Evolutionary conservation across 2,329 filamentous ascomycete genomes (phyloP).

Genomic region (Rhynchosporium agropyri): DNA sequence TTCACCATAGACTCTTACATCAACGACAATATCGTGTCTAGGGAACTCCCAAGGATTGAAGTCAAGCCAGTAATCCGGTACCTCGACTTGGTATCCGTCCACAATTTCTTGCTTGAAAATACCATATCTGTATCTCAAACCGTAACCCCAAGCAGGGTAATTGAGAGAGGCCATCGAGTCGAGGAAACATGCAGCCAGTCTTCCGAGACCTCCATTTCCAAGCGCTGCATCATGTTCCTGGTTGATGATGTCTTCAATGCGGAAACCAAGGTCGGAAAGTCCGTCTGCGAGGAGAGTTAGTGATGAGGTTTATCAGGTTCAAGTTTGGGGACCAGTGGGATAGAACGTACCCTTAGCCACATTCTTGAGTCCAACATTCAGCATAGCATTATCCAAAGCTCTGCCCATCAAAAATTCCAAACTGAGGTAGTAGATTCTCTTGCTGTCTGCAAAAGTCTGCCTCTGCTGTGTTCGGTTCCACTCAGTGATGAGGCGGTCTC

Average conservation of each 20-base stretch:
- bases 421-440: slow-evolving; percentile 96
- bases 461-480: slow-evolving; percentile 99
- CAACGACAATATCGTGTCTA: slow-evolving; percentile 90
- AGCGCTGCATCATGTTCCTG: slow-evolving; percentile 97
- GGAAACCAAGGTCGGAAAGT: slow-evolving; percentile 87
- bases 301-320: neutral
- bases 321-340: neutral
- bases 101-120: slow-evolving; percentile 99
- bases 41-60: slow-evolving; percentile 99
- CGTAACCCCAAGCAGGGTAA: slow-evolving; percentile 97
- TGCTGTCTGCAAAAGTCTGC: slow-evolving; percentile 87
- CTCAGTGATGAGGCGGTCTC: slow-evolving; percentile 88
- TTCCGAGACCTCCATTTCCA: slow-evolving; percentile 92
- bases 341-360: slow-evolving; percentile 69
- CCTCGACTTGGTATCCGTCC: slow-evolving; percentile 96
- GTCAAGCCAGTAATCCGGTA: slow-evolving; percentile 98
- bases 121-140: slow-evolving; percentile 90
- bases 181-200: slow-evolving; percentile 93
- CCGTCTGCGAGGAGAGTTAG: slow-evolving; percentile 60
- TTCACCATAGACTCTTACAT: slow-evolving; percentile 55
- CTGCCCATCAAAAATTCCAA: slow-evolving; percentile 98
- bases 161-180: slow-evolving; percentile 94
- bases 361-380: slow-evolving; percentile 89
- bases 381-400: slow-evolving; percentile 96
- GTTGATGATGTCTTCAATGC: slow-evolving; percentile 90